Evolutionary conservation across 129 eudicot genomes (phyloP).

Genomic region (Helianthus annuus): HanXRQr2.0-SUNRISE NC_035441.2:105034915-105035414

Average conservation of each 20-base stretch:
- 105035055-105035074: slow-evolving; percentile 14
- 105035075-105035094: neutral
- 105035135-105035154: slow-evolving; percentile 10
- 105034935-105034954: slow-evolving; percentile 91
- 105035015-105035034: slow-evolving; percentile 40
- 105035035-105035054: slow-evolving; percentile 31
- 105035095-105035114: neutral
- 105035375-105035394: neutral
- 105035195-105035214: slow-evolving; percentile 2
- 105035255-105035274: slow-evolving; percentile 6
- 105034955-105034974: slow-evolving; percentile 90
- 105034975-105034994: slow-evolving; percentile 69
- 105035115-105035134: neutral
- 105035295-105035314: neutral
- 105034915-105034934: slow-evolving; percentile 88
- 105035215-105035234: neutral
- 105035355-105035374: neutral
- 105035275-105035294: neutral
- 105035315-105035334: neutral
- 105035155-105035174: no score
- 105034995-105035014: slow-evolving; percentile 47
- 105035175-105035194: neutral
- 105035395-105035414: neutral
- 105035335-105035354: neutral
- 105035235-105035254: slow-evolving; percentile 12